Percentiles rank a stretch among this genome's conserved stretches.
These are phyloP conservation scores for Solanum clarkiae DNA, from an alignment of 257 asterid species.

Conservation along the genomic window DNA sequence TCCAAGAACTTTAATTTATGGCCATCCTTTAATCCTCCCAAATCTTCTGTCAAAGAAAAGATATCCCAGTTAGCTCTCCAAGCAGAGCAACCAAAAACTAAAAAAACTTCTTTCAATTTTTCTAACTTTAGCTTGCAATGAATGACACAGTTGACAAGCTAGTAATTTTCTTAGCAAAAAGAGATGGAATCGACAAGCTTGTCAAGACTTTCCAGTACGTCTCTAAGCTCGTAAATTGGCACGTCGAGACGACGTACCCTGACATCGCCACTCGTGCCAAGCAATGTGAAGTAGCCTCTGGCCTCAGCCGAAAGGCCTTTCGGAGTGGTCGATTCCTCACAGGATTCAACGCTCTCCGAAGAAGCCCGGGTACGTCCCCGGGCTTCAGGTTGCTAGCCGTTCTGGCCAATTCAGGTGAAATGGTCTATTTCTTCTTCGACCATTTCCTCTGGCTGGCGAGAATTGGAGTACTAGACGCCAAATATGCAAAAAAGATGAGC, in stretches of 20 bases:
- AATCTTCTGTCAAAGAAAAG: background rate
- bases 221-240: conserved; percentile 75
- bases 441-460: conserved; percentile 81
- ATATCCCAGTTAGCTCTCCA: background rate
- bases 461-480: conserved; percentile 53
- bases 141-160: conserved; percentile 73
- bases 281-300: conserved; percentile 84
- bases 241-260: conserved; percentile 31
- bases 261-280: conserved; percentile 54
- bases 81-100: background rate
- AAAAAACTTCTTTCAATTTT: background rate
- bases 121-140: conserved; percentile 18
- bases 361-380: conserved; percentile 46
- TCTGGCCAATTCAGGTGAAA: conserved; percentile 73
- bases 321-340: conserved; percentile 79
- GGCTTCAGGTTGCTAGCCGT: conserved; percentile 48
- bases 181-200: conserved; percentile 93
- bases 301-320: conserved; percentile 88
- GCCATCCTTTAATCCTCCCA: conserved; percentile 9
- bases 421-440: conserved; percentile 95
- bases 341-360: conserved; percentile 69
- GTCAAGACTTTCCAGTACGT: conserved; percentile 88
- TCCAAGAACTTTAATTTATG: conserved; percentile 25
- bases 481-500: conserved; percentile 56
- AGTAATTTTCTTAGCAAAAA: conserved; percentile 71